Percentiles rank a stretch among this genome's conserved stretches.
These are phyloP conservation scores for Erodium maritimum DNA, from an alignment of 345 rosid species.

Conservation along the genomic window DNA sequence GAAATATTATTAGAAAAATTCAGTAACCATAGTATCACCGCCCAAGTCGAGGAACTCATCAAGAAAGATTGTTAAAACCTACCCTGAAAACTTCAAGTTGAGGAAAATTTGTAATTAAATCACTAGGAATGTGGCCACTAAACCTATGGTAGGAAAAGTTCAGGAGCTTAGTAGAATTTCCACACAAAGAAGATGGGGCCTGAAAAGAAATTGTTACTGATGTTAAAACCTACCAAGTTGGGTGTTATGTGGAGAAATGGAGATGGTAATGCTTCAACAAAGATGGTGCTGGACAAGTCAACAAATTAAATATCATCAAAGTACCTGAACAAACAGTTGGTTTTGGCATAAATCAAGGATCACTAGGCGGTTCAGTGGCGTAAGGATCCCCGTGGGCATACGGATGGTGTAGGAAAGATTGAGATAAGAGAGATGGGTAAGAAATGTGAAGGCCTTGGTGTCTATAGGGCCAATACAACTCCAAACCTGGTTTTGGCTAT, in stretches of 20 bases:
- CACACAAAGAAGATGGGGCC: background rate
- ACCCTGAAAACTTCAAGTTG: constrained; percentile 6
- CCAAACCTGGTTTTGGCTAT: too few relatives aligned
- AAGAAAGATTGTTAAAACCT: constrained; percentile 11
- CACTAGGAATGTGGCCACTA: background rate
- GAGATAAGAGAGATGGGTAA: background rate
- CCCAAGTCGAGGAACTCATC: constrained; percentile 2
- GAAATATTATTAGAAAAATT: constrained; percentile 4
- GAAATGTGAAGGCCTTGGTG: background rate
- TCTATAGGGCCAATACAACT: too few relatives aligned
- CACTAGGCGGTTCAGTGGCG: background rate
- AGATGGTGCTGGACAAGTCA: constrained; percentile 1
- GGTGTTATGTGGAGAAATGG: background rate
- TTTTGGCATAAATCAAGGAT: constrained; percentile 2
- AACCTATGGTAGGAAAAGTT: constrained; percentile 10
- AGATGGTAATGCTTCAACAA: constrained; percentile 2
- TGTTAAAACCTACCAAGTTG: constrained; percentile 4
- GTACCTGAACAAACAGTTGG: background rate
- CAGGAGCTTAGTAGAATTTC: background rate
- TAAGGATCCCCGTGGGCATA: background rate
- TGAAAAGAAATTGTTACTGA: constrained; percentile 9
- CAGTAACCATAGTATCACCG: background rate
- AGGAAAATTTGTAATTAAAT: constrained; percentile 6
- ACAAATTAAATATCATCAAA: background rate
- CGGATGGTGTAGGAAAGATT: background rate